Base-by-base conservation (phyloP, 768 basidiomycete species). In the Russula earlei region DNA sequence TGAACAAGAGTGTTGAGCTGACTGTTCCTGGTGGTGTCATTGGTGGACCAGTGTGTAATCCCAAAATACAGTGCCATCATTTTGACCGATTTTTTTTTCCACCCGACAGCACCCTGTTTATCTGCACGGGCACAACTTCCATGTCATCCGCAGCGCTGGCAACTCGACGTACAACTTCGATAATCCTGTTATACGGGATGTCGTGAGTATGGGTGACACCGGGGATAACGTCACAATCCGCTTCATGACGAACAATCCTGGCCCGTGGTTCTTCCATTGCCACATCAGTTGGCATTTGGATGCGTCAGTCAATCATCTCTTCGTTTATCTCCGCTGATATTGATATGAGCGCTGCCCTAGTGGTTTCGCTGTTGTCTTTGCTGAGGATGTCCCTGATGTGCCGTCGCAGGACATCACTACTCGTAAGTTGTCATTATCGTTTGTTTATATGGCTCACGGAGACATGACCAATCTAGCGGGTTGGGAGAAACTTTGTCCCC, bases 161-260 rank as follows among this genome's bases (percentile, higher is more conserved):
- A 55, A 50, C 15, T 29, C 64, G 2, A n/a, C 62, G 5, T 61
- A 58, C 42, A 65, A 65, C 41, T 64, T 41, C 12, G 34, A 41
- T 1, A 40, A 65, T 25, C 63, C 64, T 2, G 44, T 56, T 15
- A 14, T 40, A 8, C 59, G 63, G 5, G 63, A 64, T 37, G 58
- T 60, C 6, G 63, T 64, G 25, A 54, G 45, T 34, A 60, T 61
- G 2, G 55, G 59, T 10, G 29, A 19, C 11, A 0, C 33, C 6
- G 36, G 47, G 12, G 55, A 56, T 12, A 42, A 62, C 5, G 60
- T 64, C 9, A 57, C 64, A 4, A 56, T 70, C 46, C 60, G 68
- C 11, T 67, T 68, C 47, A 36, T 62, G 2, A 66, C 66, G 3
- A 64, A 67, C 54, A 66, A 66, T 24, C 62, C 67, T 20, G 53